Conservation (phyloP, 2,329 filamentous ascomycete genomes). For the Raffaelea ambrosiae region DNA sequence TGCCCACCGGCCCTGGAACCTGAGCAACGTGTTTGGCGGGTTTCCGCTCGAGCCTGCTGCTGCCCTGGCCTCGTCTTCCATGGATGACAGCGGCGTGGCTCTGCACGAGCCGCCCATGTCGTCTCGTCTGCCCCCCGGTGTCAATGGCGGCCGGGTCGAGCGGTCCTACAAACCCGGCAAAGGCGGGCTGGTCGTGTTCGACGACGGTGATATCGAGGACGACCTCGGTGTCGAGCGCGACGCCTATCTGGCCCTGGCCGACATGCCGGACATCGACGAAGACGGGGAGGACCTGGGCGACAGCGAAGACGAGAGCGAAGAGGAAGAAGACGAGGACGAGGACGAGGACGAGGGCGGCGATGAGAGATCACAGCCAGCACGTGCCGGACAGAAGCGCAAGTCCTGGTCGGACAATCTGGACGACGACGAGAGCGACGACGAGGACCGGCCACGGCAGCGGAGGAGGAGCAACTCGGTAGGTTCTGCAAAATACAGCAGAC, state of each 20-base stretch:
- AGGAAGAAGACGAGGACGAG: conserved; percentile 58
- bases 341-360: conserved; percentile 14
- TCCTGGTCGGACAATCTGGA: conserved; percentile 67
- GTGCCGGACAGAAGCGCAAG: conserved; percentile 49
- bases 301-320: conserved; percentile 43
- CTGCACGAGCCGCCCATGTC: conserved; percentile 29
- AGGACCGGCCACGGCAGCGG: conserved; percentile 68
- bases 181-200: conserved; percentile 88
- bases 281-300: conserved; percentile 50
- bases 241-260: conserved; percentile 75
- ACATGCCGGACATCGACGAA: conserved; percentile 82
- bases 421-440: conserved; percentile 64
- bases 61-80: no score
- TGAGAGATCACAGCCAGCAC: background rate
- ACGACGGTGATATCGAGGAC: conserved; percentile 91
- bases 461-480: conserved; percentile 81
- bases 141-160: conserved; percentile 64
- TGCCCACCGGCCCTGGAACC: conserved; percentile 85
- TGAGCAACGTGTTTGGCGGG: conserved; percentile 86
- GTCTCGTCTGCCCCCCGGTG: conserved; percentile 48
- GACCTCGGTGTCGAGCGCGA: conserved; percentile 65
- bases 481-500: conserved; percentile 9
- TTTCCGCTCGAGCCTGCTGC: conserved; percentile 44
- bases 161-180: conserved; percentile 66
- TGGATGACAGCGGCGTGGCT: background rate